Percentiles rank a stretch among this genome's conserved stretches.
Conservation (phyloP, 768 basidiomycete genomes). For the Lyophyllum semitale region DNA sequence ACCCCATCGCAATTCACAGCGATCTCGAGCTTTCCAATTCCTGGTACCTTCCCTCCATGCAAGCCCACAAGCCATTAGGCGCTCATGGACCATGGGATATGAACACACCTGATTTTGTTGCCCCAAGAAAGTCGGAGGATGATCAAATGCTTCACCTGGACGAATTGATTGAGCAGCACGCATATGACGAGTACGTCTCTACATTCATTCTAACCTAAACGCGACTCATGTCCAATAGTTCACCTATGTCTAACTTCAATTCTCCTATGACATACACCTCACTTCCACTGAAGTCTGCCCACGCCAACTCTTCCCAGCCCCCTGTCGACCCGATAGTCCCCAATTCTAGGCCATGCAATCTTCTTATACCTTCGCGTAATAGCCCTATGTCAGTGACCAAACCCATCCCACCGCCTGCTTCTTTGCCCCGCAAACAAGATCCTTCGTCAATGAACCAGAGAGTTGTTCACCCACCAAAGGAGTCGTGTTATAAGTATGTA, state of each 20-base stretch:
- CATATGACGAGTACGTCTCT: conserved; percentile 70
- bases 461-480: conserved; percentile 72
- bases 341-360: conserved; percentile 30
- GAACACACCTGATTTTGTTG: conserved; percentile 36
- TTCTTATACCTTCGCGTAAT: conserved; percentile 35
- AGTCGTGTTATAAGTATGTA: conserved; percentile 75
- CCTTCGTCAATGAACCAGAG: conserved; percentile 50
- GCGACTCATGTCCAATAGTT: conserved; percentile 25
- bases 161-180: conserved; percentile 73
- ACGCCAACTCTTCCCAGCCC: conserved; percentile 16
- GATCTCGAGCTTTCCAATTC: conserved; percentile 48
- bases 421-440: conserved; percentile 58
- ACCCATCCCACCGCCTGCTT: conserved; percentile 67
- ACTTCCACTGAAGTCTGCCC: conserved; percentile 28
- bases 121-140: conserved; percentile 48
- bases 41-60: conserved; percentile 54
- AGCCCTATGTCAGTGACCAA: conserved; percentile 53
- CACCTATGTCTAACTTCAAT: conserved; percentile 34
- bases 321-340: conserved; percentile 23
- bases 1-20: conserved; percentile 50
- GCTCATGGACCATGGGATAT: conserved; percentile 44
- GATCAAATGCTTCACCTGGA: conserved; percentile 66
- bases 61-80: conserved; percentile 41
- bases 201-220: conserved; percentile 12
- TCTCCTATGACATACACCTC: conserved; percentile 32